Evolutionary conservation across 139 green algal species (phyloP).

Genomic region (Chlorella sorokiniana): DNA sequence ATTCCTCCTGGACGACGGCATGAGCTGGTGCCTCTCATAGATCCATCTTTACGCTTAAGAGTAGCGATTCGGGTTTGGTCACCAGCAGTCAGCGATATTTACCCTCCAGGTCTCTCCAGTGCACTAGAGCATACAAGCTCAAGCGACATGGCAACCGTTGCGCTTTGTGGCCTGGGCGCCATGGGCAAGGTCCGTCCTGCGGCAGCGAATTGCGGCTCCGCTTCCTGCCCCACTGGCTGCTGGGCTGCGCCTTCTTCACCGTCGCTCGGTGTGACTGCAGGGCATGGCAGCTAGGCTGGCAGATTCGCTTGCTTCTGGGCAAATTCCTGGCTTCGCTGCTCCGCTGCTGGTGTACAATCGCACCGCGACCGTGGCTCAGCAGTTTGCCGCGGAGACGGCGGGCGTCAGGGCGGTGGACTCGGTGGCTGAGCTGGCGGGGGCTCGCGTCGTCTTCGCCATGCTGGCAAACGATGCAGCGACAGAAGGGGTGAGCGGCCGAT

Average conservation of each 20-base stretch:
- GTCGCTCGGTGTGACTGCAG: background rate
- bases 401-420: background rate
- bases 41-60: too few relatives aligned
- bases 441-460: conserved; percentile 4
- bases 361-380: background rate
- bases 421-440: background rate
- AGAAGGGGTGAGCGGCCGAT: background rate
- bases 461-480: conserved; percentile 33
- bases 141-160: background rate
- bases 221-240: background rate
- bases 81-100: too few relatives aligned
- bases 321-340: background rate
- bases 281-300: conserved; percentile 11
- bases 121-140: background rate
- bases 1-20: too few relatives aligned
- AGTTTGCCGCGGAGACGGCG: background rate
- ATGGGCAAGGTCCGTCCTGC: conserved; percentile 26
- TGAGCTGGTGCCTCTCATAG: too few relatives aligned
- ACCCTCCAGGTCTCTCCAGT: too few relatives aligned
- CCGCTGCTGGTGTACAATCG: conserved; percentile 34
- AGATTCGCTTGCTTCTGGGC: background rate
- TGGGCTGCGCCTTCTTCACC: background rate
- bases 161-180: conserved; percentile 25
- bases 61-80: too few relatives aligned
- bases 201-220: background rate